Percentiles rank a stretch among this genome's conserved stretches.
Conservation (phyloP, 257 asterid species). For the Solanum neorickii region DNA sequence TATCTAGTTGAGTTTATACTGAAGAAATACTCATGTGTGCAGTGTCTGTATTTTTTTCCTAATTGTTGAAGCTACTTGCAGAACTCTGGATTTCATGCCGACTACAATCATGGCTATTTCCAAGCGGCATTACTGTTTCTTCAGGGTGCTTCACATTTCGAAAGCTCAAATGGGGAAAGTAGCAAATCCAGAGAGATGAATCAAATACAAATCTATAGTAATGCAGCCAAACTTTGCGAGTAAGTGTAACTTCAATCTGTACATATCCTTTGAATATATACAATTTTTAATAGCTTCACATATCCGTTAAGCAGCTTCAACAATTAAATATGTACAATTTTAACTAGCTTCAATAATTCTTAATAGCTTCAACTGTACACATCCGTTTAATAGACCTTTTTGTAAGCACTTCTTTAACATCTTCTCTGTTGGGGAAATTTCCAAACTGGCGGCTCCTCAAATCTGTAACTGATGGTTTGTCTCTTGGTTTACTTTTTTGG, state of each 20-base stretch:
- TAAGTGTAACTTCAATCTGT: conserved; percentile 19
- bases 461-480: not conserved
- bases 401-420: not conserved
- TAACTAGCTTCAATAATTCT: not conserved
- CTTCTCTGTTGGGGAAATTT: not conserved
- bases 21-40: not conserved
- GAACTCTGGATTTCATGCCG: conserved; percentile 65
- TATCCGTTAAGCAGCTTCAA: not conserved
- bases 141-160: conserved; percentile 75
- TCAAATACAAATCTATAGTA: conserved; percentile 50
- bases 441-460: not conserved
- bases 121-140: conserved; percentile 80
- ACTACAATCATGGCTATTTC: conserved; percentile 65
- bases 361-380: not conserved
- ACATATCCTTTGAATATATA: not conserved
- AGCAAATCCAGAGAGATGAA: conserved; percentile 45
- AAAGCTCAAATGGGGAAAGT: conserved; percentile 39
- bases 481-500: not conserved
- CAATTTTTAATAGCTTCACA: not conserved
- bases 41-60: conserved; percentile 2
- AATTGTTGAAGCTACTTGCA: conserved; percentile 20
- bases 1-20: not conserved
- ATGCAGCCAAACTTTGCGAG: conserved; percentile 79
- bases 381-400: not conserved
- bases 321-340: not conserved